A percentile compares a stretch with the other conserved stretches of the same genome.
Conservation (phyloP, 1,139 yeast species). For the Yamadazyma sp. region DNA sequence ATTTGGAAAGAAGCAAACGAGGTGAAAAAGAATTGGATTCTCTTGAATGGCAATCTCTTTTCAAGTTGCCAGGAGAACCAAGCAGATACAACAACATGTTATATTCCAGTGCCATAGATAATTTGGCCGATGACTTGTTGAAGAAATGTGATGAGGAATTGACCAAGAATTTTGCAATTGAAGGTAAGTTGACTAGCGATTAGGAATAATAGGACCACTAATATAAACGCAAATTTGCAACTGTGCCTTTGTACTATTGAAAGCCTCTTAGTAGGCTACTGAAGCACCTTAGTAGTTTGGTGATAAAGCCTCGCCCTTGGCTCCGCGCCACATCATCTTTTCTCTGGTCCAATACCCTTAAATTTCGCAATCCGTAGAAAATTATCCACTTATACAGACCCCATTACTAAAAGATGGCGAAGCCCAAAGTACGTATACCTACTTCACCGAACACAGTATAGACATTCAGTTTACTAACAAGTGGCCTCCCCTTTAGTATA, state of each 20-base stretch:
- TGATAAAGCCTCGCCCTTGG: too few species aligned
- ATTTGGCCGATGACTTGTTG: conserved; percentile 64
- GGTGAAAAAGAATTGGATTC: conserved; percentile 61
- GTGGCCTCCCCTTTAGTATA: conserved; percentile 43
- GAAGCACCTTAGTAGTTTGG: too few species aligned
- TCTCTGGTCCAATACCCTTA: background rate
- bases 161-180: conserved; percentile 60
- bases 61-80: conserved; percentile 74
- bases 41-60: conserved; percentile 65
- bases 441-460: too few species aligned
- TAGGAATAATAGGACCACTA: conserved; percentile 2
- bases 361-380: background rate
- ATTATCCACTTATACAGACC: background rate
- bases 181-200: conserved; percentile 40
- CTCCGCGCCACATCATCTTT: background rate
- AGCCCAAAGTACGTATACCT: conserved; percentile 54
- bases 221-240: too few species aligned
- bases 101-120: conserved; percentile 67
- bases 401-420: conserved; percentile 39
- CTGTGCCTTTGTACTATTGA: background rate
- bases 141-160: conserved; percentile 65
- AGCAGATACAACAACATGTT: conserved; percentile 74
- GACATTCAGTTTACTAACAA: too few species aligned
- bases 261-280: background rate
- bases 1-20: conserved; percentile 55